Evolutionary conservation across 225 moss, liverwort and hornwort species (phyloP), one percentile per base, ranked within the genome.

Genomic region (Pseudisothecium myosuroides): DNA sequence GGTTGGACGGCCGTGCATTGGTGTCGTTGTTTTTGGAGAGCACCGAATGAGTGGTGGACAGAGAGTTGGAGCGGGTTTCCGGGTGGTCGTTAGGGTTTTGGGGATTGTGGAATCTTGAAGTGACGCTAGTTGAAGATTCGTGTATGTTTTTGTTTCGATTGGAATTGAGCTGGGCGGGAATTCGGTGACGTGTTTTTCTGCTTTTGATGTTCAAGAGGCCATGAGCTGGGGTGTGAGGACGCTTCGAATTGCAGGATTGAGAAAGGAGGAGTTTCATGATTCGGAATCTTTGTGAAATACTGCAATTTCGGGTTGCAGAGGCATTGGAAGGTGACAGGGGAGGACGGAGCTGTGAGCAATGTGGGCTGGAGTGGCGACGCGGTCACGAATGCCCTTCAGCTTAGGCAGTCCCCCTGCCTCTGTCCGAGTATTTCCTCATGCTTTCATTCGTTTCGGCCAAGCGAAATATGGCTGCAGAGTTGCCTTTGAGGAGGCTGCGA

Each of bases 391-490:
- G 90, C 88, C 87, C 80, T 88, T 90, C 82, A 89, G 77, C 60
- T 36, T 86, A 19, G 88, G 91, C 77, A 91, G 92, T 54, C 69
- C 86, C 61, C 82, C 88, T 85, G 88, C 90, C 74, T 83, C 88
- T 79, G 77, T 83, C 41, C 91, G 92, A 54, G 85, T 89, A 18
- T 84, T 92, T 77, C 90, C 93, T 50, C 94, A 94, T 55, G 92
- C 86, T 88, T 94, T 88, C 72, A 55, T 89, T 62, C 85, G 91
- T 68, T 89, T 92, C 83, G 93, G 94, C 64, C 90, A 84, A 80
- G 91, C 82, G 37, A 73, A 82, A 32, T 87, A 90, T 76, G 90
- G 92, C 37, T 98, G 94, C 90, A 85, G 90, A 92, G 94, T 93
- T 82, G 85, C 90, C 7, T 90, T 85, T 64, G 90, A 93, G 78